Base-by-base conservation (phyloP, 2,329 filamentous ascomycete species). In the Colletotrichum aenigma region DNA sequence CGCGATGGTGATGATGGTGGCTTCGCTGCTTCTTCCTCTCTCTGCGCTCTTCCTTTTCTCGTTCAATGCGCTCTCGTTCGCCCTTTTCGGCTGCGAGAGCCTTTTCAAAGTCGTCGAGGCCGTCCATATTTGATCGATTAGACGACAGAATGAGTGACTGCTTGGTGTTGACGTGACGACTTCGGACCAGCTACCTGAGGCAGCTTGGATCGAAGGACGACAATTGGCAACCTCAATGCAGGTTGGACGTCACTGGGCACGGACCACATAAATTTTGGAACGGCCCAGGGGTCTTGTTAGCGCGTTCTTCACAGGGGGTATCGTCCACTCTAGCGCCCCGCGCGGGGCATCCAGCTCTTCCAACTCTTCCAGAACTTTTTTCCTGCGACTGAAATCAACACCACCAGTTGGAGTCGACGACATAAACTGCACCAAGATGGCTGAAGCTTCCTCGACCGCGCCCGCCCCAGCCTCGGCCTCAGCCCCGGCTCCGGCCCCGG, bases 101-200 rank as follows among this genome's bases (percentile, higher is more conserved):
- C 82, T 93, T 94, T 83, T 97, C 95, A 75, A 97, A 97, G 74
- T 96, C 94, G 65, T 90, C 90, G 12, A 91, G 85, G n/a, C 89
- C 86, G 77, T 89, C 88, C 89, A 90, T 91, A 30, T 73, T 43
- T 26, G 15, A 21, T 21, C 12, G 43, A 52, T 52, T n/a, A 52
- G n/a, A 52, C 18, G n/a, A 52, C 43, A 21, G 43, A 13, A 52
- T 6, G n/a, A n/a, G 10, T 18, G 28, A 21, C 24, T 18, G 26
- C 16, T 16, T 28, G 12, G 26, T n/a, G 16, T 24, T 18, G 21
- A 26, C 21, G 32, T 36, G 34, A 21, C 26, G 12, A 28, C 3
- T 12, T 38, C 36, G 15, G 36, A 38, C 16, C 16, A 58, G 24
- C 21, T 30, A 21, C 7, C 36, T 24, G 15, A 64, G 24, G 34